phyloP scores from a whole-genome alignment of 1,139 yeast genomes.

The Taphrina confusa region DNA sequence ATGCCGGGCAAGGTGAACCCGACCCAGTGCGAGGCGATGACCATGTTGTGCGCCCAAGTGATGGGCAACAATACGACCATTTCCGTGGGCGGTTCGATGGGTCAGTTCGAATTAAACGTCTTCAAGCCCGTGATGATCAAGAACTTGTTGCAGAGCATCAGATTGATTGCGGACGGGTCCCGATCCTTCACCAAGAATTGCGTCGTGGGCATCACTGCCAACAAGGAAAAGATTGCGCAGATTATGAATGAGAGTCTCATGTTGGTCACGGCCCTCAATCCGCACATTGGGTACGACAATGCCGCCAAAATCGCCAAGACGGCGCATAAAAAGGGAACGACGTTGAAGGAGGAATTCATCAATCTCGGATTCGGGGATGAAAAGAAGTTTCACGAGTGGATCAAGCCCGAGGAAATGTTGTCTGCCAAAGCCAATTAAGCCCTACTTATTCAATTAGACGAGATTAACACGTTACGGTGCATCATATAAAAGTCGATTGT shows the following conservation, averaged over 20 bases:
- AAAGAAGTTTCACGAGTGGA: constrained; percentile 89
- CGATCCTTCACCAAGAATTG: constrained; percentile 90
- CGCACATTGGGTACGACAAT: constrained; percentile 95
- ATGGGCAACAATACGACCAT: constrained; percentile 94
- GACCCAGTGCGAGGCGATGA: constrained; percentile 96
- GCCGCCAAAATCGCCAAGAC: constrained; percentile 98
- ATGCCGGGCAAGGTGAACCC: constrained; percentile 99
- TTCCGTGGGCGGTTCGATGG: constrained; percentile 97
- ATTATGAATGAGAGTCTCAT: constrained; percentile 89
- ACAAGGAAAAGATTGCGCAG: constrained; percentile 80
- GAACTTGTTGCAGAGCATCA: constrained; percentile 81
- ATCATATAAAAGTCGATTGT: too few species aligned
- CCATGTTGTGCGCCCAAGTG: constrained; percentile 97
- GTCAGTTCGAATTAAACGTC: constrained; percentile 96
- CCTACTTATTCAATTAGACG: too few species aligned
- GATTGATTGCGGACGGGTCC: constrained; percentile 85
- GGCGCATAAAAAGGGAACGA: constrained; percentile 96
- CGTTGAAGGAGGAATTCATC: constrained; percentile 89
- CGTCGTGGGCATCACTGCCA: constrained; percentile 91
- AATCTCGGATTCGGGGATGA: constrained; percentile 81
- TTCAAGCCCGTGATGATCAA: constrained; percentile 95
- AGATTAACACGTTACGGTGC: too few species aligned
- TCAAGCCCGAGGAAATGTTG: constrained; percentile 94
- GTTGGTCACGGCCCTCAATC: constrained; percentile 98
- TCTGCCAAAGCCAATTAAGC: neutral